phyloP scores from a whole-genome alignment of 495 filamentous ascomycete species.

The Rostrohypoxylon terebratum region DNA sequence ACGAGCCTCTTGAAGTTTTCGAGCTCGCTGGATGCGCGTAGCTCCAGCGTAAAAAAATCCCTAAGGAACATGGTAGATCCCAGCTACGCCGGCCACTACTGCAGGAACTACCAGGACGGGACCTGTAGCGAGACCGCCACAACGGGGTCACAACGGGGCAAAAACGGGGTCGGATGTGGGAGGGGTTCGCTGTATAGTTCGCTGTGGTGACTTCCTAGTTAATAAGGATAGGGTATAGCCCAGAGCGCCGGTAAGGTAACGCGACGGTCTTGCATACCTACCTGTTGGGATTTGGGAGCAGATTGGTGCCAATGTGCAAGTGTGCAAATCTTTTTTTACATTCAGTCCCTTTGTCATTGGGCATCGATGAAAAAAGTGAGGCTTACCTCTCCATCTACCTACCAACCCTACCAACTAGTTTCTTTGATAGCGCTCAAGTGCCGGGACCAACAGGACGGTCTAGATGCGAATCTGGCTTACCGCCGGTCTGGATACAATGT shows the following conservation, averaged over 20 bases:
- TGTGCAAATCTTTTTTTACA: constrained; percentile 17
- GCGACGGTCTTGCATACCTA: background rate
- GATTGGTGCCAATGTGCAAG: background rate
- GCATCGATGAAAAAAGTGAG: constrained; percentile 1
- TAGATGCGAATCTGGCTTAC: constrained; percentile 28
- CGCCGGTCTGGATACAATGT: constrained; percentile 21
- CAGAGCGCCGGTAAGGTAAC: background rate
- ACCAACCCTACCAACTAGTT: constrained; percentile 3
- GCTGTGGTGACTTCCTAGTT: constrained; percentile 10
- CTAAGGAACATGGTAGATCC: constrained; percentile 14
- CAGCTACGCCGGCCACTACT: constrained; percentile 37
- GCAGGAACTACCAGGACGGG: constrained; percentile 41
- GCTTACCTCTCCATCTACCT: constrained; percentile 13
- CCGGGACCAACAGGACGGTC: constrained; percentile 31
- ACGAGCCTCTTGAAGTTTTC: constrained; percentile 18
- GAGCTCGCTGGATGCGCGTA: background rate
- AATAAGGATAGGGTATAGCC: constrained; percentile 11
- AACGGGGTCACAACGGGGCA: constrained; percentile 18
- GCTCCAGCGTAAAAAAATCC: background rate
- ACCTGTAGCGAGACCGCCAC: constrained; percentile 28
- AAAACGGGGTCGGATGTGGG: constrained; percentile 26
- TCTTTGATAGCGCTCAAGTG: constrained; percentile 23
- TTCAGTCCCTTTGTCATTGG: background rate
- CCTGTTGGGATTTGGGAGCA: background rate
- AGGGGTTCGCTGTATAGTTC: constrained; percentile 14